phyloP scores from a whole-genome alignment of 768 basidiomycete genomes.

The Heimioporus sp. region DNA sequence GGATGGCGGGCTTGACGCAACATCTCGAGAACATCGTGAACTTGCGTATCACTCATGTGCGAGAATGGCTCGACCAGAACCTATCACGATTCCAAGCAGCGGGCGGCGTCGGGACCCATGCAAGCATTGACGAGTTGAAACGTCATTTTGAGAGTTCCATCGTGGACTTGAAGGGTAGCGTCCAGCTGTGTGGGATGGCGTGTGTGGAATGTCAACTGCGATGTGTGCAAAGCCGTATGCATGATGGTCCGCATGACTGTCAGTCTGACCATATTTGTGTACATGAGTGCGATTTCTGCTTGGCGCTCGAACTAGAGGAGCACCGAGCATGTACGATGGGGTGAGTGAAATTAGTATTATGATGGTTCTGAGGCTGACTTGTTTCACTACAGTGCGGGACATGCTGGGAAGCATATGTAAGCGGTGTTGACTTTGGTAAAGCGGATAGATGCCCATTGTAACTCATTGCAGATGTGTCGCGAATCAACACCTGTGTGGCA shows the following conservation, averaged over 20 bases:
- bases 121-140: constrained; percentile 44
- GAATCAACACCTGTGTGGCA: constrained; percentile 54
- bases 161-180: constrained; percentile 44
- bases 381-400: constrained; percentile 48
- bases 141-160: constrained; percentile 41
- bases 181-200: constrained; percentile 48
- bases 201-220: constrained; percentile 48
- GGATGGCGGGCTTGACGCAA: constrained; percentile 37
- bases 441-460: not conserved
- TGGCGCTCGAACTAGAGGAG: constrained; percentile 27
- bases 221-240: constrained; percentile 46
- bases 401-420: constrained; percentile 54
- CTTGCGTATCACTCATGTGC: constrained; percentile 45
- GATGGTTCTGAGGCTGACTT: not conserved
- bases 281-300: constrained; percentile 41
- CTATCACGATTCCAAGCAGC: constrained; percentile 42
- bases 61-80: constrained; percentile 51
- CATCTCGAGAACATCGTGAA: constrained; percentile 42
- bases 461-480: constrained; percentile 45
- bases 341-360: constrained; percentile 32
- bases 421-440: constrained; percentile 2
- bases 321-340: constrained; percentile 42
- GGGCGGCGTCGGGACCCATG: constrained; percentile 22
- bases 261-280: constrained; percentile 47
- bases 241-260: constrained; percentile 50